Evolutionary conservation across 352 stramenopile genomes (phyloP).

Genomic region (Pythium pyrilobum): DNA sequence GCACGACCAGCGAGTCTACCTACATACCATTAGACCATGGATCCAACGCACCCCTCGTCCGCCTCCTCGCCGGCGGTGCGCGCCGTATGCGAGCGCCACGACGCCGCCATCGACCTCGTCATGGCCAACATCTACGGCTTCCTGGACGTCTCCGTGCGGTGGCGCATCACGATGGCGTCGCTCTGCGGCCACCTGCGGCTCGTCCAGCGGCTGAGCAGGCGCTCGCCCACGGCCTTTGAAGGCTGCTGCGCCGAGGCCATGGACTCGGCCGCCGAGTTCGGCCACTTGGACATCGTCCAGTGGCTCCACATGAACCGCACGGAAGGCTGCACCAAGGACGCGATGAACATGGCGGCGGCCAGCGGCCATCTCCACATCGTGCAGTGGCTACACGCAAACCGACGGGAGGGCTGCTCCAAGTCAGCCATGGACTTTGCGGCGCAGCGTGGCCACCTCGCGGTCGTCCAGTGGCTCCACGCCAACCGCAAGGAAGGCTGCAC

Average conservation of each 20-base stretch:
- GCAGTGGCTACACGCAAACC: constrained; percentile 56
- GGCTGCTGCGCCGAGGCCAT: constrained; percentile 50
- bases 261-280: constrained; percentile 60
- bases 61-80: constrained; percentile 42
- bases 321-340: constrained; percentile 61
- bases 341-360: constrained; percentile 55
- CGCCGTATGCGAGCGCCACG: constrained; percentile 40
- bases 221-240: constrained; percentile 33
- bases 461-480: constrained; percentile 56
- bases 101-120: constrained; percentile 41
- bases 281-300: constrained; percentile 47
- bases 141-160: constrained; percentile 44
- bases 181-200: constrained; percentile 44
- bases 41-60: too few relatives aligned
- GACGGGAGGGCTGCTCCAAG: constrained; percentile 47
- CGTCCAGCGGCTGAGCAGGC: constrained; percentile 39
- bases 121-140: constrained; percentile 45
- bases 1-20: too few relatives aligned
- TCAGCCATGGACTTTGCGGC: constrained; percentile 68
- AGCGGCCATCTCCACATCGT: constrained; percentile 52
- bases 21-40: too few relatives aligned
- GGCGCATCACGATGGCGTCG: constrained; percentile 46
- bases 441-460: constrained; percentile 42
- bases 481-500: constrained; percentile 49
- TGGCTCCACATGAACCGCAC: constrained; percentile 42